Percentiles rank a stretch among this genome's conserved stretches.
Evolutionary conservation across 768 basidiomycete species (phyloP).

Genomic region (Rhodotorula diobovata): DNA sequence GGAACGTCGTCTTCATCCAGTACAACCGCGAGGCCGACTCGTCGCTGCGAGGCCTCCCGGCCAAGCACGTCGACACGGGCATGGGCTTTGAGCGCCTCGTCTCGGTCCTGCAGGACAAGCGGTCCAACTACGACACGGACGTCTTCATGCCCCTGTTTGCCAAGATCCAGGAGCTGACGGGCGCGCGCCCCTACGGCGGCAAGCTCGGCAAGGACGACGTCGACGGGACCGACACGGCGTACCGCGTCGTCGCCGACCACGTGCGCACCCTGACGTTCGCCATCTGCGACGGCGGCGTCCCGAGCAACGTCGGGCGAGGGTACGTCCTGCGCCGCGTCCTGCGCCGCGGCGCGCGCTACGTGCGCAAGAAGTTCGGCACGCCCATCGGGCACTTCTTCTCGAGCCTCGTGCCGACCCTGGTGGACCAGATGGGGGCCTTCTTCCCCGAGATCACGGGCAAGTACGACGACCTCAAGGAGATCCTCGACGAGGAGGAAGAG

Average conservation of each 20-base stretch:
- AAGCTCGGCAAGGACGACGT: slow-evolving; percentile 90
- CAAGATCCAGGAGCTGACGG: slow-evolving; percentile 80
- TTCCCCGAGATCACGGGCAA: slow-evolving; percentile 86
- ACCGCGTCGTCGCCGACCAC: slow-evolving; percentile 94
- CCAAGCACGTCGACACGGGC: slow-evolving; percentile 95
- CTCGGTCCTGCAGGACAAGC: slow-evolving; percentile 80
- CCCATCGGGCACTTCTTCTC: slow-evolving; percentile 90
- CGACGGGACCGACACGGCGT: slow-evolving; percentile 95
- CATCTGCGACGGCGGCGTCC: slow-evolving; percentile 90
- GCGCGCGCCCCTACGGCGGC: slow-evolving; percentile 79
- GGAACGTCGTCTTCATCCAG: slow-evolving; percentile 99
- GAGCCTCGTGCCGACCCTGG: slow-evolving; percentile 77
- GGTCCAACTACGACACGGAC: slow-evolving; percentile 98
- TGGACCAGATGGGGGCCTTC: slow-evolving; percentile 76
- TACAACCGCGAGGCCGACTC: slow-evolving; percentile 93
- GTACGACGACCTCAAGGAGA: slow-evolving; percentile 81
- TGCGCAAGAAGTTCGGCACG: slow-evolving; percentile 83
- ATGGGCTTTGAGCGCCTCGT: slow-evolving; percentile 99
- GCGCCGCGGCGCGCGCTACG: slow-evolving; percentile 88
- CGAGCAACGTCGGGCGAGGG: slow-evolving; percentile 91
- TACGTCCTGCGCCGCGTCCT: slow-evolving; percentile 95
- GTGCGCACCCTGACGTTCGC: slow-evolving; percentile 92
- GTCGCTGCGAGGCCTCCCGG: slow-evolving; percentile 70
- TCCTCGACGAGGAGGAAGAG: slow-evolving; percentile 94
- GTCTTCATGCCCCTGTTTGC: slow-evolving; percentile 83